These are phyloP conservation scores for Spinacia oleracea DNA, from an alignment of 179 eudicot species.

Conservation along the genomic window DNA sequence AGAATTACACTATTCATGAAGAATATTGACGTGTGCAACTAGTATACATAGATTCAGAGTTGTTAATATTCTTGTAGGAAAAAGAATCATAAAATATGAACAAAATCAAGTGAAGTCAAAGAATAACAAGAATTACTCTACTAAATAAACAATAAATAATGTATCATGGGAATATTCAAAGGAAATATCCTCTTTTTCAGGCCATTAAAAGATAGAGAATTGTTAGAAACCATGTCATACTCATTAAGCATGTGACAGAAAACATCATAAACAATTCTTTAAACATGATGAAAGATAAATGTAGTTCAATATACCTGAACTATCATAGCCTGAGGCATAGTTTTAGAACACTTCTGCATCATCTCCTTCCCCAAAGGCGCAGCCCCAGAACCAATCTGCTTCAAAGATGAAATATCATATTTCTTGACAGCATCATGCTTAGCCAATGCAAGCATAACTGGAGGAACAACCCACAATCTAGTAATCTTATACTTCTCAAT, in stretches of 20 bases:
- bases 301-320: constrained; percentile 43
- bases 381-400: constrained; percentile 69
- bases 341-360: constrained; percentile 61
- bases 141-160: too few species aligned
- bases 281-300: background rate
- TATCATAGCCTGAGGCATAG: constrained; percentile 53
- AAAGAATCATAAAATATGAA: too few species aligned
- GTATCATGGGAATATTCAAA: too few species aligned
- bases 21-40: too few species aligned
- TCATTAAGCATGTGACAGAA: too few species aligned
- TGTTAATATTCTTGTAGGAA: too few species aligned
- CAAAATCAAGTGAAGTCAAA: too few species aligned
- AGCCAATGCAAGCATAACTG: constrained; percentile 56
- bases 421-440: constrained; percentile 46
- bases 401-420: constrained; percentile 59
- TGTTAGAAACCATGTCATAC: background rate
- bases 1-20: too few species aligned
- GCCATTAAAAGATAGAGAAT: background rate
- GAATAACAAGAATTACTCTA: too few species aligned
- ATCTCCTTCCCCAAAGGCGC: constrained; percentile 84
- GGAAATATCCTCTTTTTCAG: background rate
- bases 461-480: constrained; percentile 63
- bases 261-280: background rate
- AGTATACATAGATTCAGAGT: background rate
- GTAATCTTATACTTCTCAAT: constrained; percentile 55